Conservation (phyloP, 1,139 yeast species). For the Magnusiomyces paraingens region DNA sequence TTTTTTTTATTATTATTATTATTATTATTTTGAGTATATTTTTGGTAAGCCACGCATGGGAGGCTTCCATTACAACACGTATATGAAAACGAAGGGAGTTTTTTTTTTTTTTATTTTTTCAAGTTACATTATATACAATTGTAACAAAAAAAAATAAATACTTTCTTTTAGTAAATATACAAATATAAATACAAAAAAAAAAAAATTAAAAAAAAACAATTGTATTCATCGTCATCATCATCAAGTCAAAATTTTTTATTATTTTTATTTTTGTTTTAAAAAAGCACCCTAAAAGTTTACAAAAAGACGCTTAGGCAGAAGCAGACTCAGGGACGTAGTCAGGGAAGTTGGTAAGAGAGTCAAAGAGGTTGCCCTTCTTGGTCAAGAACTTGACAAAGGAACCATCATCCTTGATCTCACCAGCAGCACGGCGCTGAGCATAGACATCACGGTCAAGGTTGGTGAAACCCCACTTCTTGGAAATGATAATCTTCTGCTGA, state of each 20-base stretch:
- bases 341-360: slow-evolving; percentile 94
- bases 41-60: too few species aligned
- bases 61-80: too few species aligned
- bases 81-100: too few species aligned
- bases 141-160: neutral
- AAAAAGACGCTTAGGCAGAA: slow-evolving; percentile 23
- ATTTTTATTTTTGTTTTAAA: neutral
- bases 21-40: too few species aligned
- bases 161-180: neutral
- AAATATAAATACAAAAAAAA: neutral
- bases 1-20: too few species aligned
- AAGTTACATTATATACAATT: neutral
- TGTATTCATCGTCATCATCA: neutral
- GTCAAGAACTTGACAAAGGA: slow-evolving; percentile 98
- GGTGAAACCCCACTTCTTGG: slow-evolving; percentile 99
- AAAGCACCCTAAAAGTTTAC: neutral
- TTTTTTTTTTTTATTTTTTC: neutral
- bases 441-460: slow-evolving; percentile 96
- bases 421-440: slow-evolving; percentile 87
- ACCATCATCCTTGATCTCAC: slow-evolving; percentile 99
- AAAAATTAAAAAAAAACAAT: neutral
- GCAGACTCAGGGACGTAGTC: slow-evolving; percentile 47
- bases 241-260: neutral
- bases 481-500: slow-evolving; percentile 97
- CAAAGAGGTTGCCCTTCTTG: slow-evolving; percentile 91